These are phyloP conservation scores for Termitomyces sp. DNA, from an alignment of 1,284 basidiomycete species.

Conservation along the genomic window DNA sequence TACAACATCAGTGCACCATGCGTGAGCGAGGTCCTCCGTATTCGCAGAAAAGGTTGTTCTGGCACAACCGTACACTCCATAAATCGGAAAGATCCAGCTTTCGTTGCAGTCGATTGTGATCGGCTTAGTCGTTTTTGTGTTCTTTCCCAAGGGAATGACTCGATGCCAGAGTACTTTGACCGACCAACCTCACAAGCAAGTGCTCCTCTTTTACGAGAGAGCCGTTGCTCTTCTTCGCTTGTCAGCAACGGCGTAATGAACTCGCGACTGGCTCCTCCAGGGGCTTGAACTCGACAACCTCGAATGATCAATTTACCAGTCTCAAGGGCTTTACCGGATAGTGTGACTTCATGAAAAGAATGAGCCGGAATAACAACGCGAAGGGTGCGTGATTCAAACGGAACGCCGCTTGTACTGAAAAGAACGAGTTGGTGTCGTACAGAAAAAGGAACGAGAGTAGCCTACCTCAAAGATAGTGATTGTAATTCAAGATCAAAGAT, in stretches of 20 bases:
- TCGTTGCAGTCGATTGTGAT: conserved; percentile 23
- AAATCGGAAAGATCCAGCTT: conserved; percentile 39
- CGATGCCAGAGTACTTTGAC: conserved; percentile 67
- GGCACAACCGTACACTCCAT: conserved; percentile 77
- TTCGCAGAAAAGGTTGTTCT: conserved; percentile 81
- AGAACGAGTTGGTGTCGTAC: neutral
- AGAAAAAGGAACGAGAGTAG: conserved; percentile 3
- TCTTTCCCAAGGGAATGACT: conserved; percentile 57
- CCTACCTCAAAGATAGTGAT: conserved; percentile 75
- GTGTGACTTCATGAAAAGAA: conserved; percentile 68
- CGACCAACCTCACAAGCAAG: conserved; percentile 62
- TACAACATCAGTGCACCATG: conserved; percentile 93
- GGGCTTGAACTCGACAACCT: conserved; percentile 75
- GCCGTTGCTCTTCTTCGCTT: conserved; percentile 63
- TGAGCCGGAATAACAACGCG: conserved; percentile 65
- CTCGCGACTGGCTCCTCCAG: conserved; percentile 67
- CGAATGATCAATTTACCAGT: conserved; percentile 69
- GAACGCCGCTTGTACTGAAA: conserved; percentile 74
- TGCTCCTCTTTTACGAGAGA: conserved; percentile 51
- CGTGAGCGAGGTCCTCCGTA: conserved; percentile 81
- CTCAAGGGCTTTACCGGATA: conserved; percentile 64
- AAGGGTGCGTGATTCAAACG: conserved; percentile 62
- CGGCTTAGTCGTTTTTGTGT: conserved; percentile 32
- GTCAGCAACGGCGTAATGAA: conserved; percentile 76
- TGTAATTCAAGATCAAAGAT: conserved; percentile 87